A percentile compares a stretch with the other conserved stretches of the same genome.
phyloP scores from a whole-genome alignment of 768 basidiomycete species.

The Pseudohyphozyma bogoriensis region DNA sequence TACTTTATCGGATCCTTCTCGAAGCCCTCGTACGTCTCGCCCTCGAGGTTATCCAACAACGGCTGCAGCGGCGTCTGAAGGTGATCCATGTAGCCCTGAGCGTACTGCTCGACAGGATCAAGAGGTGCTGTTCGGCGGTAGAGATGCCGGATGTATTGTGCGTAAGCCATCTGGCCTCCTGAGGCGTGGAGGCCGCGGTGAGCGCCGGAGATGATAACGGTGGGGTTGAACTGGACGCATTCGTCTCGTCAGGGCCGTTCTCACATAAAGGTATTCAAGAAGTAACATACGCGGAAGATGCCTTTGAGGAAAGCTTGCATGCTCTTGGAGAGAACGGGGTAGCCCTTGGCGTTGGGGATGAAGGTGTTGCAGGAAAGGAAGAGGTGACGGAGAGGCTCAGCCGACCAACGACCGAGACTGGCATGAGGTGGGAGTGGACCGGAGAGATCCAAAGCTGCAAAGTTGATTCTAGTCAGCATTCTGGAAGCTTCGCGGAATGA shows the following conservation, averaged over 20 bases:
- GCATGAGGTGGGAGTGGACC: conserved; percentile 72
- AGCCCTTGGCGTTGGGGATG: conserved; percentile 90
- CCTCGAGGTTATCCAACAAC: conserved; percentile 92
- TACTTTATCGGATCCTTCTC: conserved; percentile 98
- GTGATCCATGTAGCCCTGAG: conserved; percentile 87
- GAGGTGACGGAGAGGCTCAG: conserved; percentile 82
- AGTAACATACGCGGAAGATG: conserved; percentile 62
- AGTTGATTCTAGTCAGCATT: background rate
- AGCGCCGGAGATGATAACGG: conserved; percentile 67
- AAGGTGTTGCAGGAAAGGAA: conserved; percentile 83
- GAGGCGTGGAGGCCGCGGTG: conserved; percentile 54
- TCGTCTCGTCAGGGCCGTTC: background rate
- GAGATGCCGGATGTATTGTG: conserved; percentile 74
- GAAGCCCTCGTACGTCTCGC: conserved; percentile 92
- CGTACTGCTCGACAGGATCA: conserved; percentile 79
- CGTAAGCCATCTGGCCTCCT: conserved; percentile 78
- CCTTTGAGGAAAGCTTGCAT: conserved; percentile 84
- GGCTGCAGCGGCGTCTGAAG: conserved; percentile 84
- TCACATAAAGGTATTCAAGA: background rate
- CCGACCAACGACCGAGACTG: conserved; percentile 75
- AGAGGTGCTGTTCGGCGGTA: conserved; percentile 58
- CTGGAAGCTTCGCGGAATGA: background rate
- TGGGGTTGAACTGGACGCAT: conserved; percentile 64
- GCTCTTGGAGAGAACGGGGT: conserved; percentile 88
- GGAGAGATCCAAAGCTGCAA: conserved; percentile 76